phyloP scores from a whole-genome alignment of 2,329 filamentous ascomycete genomes.

The Coniochaeta ligniaria region DNA sequence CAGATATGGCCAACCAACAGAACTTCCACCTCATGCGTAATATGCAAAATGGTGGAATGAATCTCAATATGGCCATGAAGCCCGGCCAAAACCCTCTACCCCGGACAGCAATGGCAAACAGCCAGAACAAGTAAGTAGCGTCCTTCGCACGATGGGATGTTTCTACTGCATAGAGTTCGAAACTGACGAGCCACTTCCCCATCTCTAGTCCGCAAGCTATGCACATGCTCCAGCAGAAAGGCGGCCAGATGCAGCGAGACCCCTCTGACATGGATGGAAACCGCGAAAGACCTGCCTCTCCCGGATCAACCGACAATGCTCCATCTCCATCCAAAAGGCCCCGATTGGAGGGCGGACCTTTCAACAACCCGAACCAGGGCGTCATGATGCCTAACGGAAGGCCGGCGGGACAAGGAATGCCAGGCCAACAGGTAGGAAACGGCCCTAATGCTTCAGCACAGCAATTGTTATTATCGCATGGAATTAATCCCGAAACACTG shows the following conservation, averaged over 20 bases:
- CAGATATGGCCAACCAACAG: slow-evolving; percentile 45
- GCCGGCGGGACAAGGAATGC: slow-evolving; percentile 62
- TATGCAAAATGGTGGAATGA: slow-evolving; percentile 54
- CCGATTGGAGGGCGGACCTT: slow-evolving; percentile 67
- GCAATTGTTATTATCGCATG: slow-evolving; percentile 58
- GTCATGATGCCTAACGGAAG: slow-evolving; percentile 69
- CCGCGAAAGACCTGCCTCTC: slow-evolving; percentile 73
- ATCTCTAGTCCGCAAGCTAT: slow-evolving; percentile 55
- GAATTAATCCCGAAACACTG: slow-evolving; percentile 69
- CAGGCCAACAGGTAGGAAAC: slow-evolving; percentile 58
- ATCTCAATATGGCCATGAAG: slow-evolving; percentile 52
- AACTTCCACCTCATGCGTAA: slow-evolving; percentile 60
- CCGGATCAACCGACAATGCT: slow-evolving; percentile 76
- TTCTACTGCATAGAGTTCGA: not conserved
- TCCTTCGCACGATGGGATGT: not conserved
- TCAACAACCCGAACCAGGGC: slow-evolving; percentile 61
- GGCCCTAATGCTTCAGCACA: slow-evolving; percentile 40
- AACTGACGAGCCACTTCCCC: not conserved
- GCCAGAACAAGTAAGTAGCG: slow-evolving; percentile 57
- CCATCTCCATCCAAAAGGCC: slow-evolving; percentile 89
- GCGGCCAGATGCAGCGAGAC: slow-evolving; percentile 74
- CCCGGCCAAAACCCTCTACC: slow-evolving; percentile 53
- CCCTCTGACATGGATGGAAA: slow-evolving; percentile 82
- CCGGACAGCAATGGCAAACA: slow-evolving; percentile 73
- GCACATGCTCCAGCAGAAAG: slow-evolving; percentile 64